Evolutionary conservation across 2,329 filamentous ascomycete genomes (phyloP).

Genomic region (Leptographium galeiforme): DNA sequence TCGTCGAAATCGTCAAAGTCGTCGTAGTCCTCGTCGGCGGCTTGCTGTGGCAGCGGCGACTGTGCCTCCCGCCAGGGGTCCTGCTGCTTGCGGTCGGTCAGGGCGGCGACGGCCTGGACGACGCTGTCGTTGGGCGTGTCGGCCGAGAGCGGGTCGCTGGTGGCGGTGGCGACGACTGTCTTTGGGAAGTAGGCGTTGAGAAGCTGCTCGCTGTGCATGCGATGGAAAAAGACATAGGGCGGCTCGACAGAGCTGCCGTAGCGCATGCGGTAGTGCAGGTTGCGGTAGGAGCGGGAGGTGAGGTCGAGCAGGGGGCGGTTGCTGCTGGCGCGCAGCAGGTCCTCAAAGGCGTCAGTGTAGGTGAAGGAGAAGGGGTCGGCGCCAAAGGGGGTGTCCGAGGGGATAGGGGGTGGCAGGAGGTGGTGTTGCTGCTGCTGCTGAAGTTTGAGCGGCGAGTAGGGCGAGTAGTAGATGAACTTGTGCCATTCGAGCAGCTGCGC

Average conservation of each 20-base stretch:
- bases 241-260: conserved; percentile 21
- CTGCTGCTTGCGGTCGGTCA: conserved; percentile 7
- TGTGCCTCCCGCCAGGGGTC: background rate
- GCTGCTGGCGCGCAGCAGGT: conserved; percentile 35
- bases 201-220: conserved; percentile 20
- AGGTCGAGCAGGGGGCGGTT: conserved; percentile 29
- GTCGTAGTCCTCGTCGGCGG: background rate
- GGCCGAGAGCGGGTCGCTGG: background rate
- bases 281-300: conserved; percentile 19
- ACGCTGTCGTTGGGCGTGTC: conserved; percentile 2
- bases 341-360: conserved; percentile 45
- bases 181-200: conserved; percentile 20
- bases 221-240: conserved; percentile 27
- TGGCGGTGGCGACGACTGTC: conserved; percentile 2
- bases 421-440: conserved; percentile 13
- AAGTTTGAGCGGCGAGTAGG: conserved; percentile 32
- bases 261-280: conserved; percentile 10
- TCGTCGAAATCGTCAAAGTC: background rate
- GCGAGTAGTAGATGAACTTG: conserved; percentile 23
- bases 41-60: too few relatives aligned
- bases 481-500: conserved; percentile 16
- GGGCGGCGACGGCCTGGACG: conserved; percentile 4
- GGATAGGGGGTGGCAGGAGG: conserved; percentile 31
- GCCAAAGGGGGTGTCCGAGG: conserved; percentile 26
- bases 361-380: conserved; percentile 28